A percentile compares a stretch with the other conserved stretches of the same genome.
phyloP scores from a whole-genome alignment of 1,139 yeast genomes.

The Yamadazyma siamensis region DNA sequence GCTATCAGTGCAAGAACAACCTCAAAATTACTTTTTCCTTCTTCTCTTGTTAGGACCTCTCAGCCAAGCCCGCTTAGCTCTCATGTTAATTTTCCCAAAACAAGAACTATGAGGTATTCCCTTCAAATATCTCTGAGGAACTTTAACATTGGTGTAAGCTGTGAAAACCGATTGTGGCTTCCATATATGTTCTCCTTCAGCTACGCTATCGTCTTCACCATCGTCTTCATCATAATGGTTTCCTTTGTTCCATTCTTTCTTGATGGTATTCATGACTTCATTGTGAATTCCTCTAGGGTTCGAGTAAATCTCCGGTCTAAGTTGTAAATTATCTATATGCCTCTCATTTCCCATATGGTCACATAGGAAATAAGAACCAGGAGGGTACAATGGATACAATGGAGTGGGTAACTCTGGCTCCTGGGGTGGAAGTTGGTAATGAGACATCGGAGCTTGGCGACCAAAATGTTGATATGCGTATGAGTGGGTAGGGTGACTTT shows the following conservation, averaged over 20 bases:
- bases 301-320: constrained; percentile 5
- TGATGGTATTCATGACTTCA: constrained; percentile 17
- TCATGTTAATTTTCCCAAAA: constrained; percentile 40
- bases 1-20: no score
- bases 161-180: constrained; percentile 34
- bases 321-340: neutral
- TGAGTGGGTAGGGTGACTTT: no score
- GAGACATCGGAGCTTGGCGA: no score
- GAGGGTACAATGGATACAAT: no score
- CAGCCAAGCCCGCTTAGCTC: constrained; percentile 31
- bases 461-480: no score
- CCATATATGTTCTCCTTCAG: no score
- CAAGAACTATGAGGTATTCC: constrained; percentile 29
- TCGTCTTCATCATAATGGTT: neutral
- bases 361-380: constrained; percentile 1
- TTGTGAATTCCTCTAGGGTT: constrained; percentile 15
- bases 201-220: constrained; percentile 15
- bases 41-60: constrained; percentile 17
- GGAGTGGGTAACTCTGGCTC: no score
- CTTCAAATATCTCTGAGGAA: constrained; percentile 16
- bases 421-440: no score
- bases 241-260: constrained; percentile 9
- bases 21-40: no score
- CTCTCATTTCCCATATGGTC: constrained; percentile 2
- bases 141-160: constrained; percentile 33